Evolutionary conservation across 768 basidiomycete genomes (phyloP).

Genomic region (Kwoniella newhampshirensis): DNA sequence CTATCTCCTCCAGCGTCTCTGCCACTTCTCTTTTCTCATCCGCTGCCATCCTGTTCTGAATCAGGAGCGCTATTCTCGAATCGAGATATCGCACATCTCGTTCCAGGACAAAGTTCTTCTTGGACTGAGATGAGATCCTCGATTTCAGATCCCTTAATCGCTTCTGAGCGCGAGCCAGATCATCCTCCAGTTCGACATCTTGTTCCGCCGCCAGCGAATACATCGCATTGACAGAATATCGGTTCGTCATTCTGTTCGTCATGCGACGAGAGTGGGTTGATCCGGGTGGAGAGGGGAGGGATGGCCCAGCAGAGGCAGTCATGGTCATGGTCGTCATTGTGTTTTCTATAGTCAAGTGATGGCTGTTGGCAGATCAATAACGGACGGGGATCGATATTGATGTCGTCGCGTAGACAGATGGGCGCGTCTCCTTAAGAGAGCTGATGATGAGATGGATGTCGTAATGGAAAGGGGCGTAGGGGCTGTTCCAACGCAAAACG

Average conservation of each 20-base stretch:
- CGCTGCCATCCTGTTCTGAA: slow-evolving; percentile 96
- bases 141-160: slow-evolving; percentile 92
- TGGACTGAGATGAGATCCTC: slow-evolving; percentile 95
- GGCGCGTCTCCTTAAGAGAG: too few relatives aligned
- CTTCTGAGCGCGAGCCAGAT: slow-evolving; percentile 96
- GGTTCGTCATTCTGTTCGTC: slow-evolving; percentile 84
- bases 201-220: slow-evolving; percentile 99
- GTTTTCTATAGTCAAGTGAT: too few relatives aligned
- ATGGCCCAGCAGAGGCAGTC: slow-evolving; percentile 9
- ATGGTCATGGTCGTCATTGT: slow-evolving; percentile 27
- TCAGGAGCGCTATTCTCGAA: slow-evolving; percentile 91
- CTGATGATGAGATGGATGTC: too few relatives aligned
- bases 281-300: slow-evolving; percentile 16
- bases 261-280: slow-evolving; percentile 23
- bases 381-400: too few relatives aligned
- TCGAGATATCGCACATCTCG: slow-evolving; percentile 98
- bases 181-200: slow-evolving; percentile 96
- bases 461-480: too few relatives aligned
- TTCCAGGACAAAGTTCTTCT: slow-evolving; percentile 99
- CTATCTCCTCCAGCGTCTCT: slow-evolving; percentile 90
- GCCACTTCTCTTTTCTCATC: slow-evolving; percentile 98
- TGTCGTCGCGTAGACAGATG: too few relatives aligned
- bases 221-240: slow-evolving; percentile 91
- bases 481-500: too few relatives aligned
- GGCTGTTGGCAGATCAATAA: too few relatives aligned